Percentiles rank a stretch among this genome's conserved stretches.
Evolutionary conservation across 345 rosid species (phyloP).

Genomic region (Rhodamnia argentea): DNA sequence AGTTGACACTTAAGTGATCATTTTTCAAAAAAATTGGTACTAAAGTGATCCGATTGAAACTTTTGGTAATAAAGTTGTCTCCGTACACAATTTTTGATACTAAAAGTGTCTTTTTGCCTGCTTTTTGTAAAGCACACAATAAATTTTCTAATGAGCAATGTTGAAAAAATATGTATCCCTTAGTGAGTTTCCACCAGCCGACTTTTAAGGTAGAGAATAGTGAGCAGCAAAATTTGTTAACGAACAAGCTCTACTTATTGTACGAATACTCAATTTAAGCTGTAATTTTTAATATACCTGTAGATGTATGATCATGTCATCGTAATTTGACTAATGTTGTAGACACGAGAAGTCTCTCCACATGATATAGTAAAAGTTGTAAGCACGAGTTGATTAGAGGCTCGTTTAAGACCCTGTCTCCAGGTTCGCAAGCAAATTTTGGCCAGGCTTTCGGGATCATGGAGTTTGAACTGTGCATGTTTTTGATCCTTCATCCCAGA

Average conservation of each 20-base stretch:
- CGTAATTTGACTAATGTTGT: neutral
- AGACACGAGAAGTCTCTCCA: neutral
- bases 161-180: neutral
- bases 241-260: too few species aligned
- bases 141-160: neutral
- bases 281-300: neutral
- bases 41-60: too few species aligned
- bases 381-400: neutral
- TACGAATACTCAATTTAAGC: neutral
- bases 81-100: too few species aligned
- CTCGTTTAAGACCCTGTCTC: neutral
- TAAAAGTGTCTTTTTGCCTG: too few species aligned
- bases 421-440: too few species aligned
- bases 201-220: too few species aligned
- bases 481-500: neutral
- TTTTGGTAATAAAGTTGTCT: too few species aligned
- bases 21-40: too few species aligned
- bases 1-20: too few species aligned
- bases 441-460: neutral
- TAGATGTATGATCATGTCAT: neutral
- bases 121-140: rapidly evolving
- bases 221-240: too few species aligned
- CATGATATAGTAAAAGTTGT: neutral
- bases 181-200: neutral
- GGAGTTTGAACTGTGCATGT: neutral